Base-by-base conservation (phyloP, 1,284 basidiomycete species). In the Trametes polyzona region DNA sequence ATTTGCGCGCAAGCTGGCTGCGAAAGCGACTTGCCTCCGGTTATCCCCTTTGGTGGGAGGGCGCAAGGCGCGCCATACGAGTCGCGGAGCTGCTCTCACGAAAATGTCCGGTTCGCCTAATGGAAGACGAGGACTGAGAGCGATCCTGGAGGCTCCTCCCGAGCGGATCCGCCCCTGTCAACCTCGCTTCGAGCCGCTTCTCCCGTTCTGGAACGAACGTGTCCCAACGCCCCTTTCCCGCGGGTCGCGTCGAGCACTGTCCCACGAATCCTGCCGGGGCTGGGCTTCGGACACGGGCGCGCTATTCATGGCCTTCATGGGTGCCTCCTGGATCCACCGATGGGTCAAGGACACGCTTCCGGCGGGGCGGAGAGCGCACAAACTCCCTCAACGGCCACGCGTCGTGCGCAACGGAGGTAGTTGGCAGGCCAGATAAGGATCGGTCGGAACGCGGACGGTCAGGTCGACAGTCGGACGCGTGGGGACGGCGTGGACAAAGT, bases 151-250 rank as follows among this genome's bases (percentile, higher is more conserved):
- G 27, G 27, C 23, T 35, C 53, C 47, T 35, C 35, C 53, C 53
- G 53, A 48, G 32, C 24, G 53, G 53, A 40, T 55, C 53, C 53
- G 53, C 24, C 17, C 29, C 40, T 55, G 47, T 55, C 39, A 42
- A 23, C 19, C 17, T 26, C 36, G 48, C 49, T 52, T 47, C 47
- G 43, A 35, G 49, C 17, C 23, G 21, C 37, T 47, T 46, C 44
- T 29, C 32, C 55, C 48, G 47, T 37, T 24, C 35, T 33, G 21
- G 43, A 57, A 47, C 47, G 46, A 42, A 39, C 14, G 36, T n/a
- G n/a, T n/a, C n/a, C n/a, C n/a, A n/a, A n/a, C 30, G 24, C 43
- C 26, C 52, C 44, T 33, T 17, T 47, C 44, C 37, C 19, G 33
- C 27, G 37, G 44, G 44, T 35, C 29, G 37, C 16, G 36, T 40